Base-by-base conservation (phyloP, 2,329 filamentous ascomycete species). In the Chrysoporthe puriensis region DNA sequence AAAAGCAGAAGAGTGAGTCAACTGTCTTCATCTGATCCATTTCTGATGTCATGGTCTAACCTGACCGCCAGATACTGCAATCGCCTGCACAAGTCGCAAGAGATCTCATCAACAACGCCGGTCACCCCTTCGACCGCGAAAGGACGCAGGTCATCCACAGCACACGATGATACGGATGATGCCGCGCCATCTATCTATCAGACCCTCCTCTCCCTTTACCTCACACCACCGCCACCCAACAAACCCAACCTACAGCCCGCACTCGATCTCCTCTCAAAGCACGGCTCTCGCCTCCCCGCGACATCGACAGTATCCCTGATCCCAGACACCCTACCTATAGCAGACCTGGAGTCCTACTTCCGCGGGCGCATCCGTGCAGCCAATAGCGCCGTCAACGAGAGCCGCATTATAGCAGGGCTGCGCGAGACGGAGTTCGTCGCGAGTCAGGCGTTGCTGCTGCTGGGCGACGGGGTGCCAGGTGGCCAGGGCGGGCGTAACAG, bases 251-350 rank as follows among this genome's bases (percentile, higher is more conserved):
- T 94, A 76, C 85, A 85, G 1, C 93, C 95, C 1, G 96, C 96
- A 0, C 85, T 99, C 6, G 88, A 91, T 43, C 87, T 99, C 21
- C 88, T 99, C n/a, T 94, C 92, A 56, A 92, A 92, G 73, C 96
- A 99, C 76, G 96, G 96, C 60, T 93, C 95, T 13, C 91, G 96
- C 13, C 87, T 99, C 6, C 95, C 96, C 0, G 94, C 96, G 0
- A 88, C 89, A 4, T 95, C 92, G 44, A 97, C 95, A 0, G 84
- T 99, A 8, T 89, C 91, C 26, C 85, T 99, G 32, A 94, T 99
- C 57, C 96, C 96, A 0, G 87, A 93, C 69, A 84, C 87, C 3
- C 86, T 98, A 8, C 90, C 93, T 0, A 88, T 98, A 8, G 83
- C 86, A 48, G 88, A 96, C 67, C 86, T 99, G 0, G 92, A 94